phyloP scores from a whole-genome alignment of 2,329 filamentous ascomycete genomes.

The Trichoderma sp. region DNA sequence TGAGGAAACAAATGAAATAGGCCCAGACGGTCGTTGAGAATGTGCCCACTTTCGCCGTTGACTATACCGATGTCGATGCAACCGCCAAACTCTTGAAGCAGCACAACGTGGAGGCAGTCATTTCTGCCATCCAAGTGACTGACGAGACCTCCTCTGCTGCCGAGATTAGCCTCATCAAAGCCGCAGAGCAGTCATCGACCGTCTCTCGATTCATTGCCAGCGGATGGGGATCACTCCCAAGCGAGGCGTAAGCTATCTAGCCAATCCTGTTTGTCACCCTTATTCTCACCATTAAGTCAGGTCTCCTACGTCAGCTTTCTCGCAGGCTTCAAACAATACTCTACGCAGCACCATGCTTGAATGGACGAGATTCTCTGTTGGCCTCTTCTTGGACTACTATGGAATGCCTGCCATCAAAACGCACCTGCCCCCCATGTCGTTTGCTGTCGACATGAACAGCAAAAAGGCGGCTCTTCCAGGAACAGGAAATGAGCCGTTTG shows the following conservation, averaged over 20 bases:
- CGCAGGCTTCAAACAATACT: not conserved
- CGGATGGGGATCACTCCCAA: constrained; percentile 30
- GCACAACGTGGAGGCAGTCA: constrained; percentile 43
- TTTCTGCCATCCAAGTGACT: constrained; percentile 38
- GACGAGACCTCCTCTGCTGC: constrained; percentile 33
- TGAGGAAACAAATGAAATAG: not conserved
- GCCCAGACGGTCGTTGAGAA: not conserved
- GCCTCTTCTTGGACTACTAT: constrained; percentile 47
- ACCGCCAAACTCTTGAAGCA: constrained; percentile 29
- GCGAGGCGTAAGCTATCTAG: not conserved
- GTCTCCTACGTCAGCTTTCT: not conserved
- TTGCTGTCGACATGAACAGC: constrained; percentile 44
- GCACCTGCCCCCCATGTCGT: constrained; percentile 38
- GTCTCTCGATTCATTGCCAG: constrained; percentile 45
- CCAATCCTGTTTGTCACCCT: not conserved
- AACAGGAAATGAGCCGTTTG: constrained; percentile 41
- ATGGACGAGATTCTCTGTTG: constrained; percentile 39
- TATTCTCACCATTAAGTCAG: not conserved
- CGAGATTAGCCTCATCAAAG: constrained; percentile 44
- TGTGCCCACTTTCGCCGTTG: constrained; percentile 18
- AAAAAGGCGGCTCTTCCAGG: constrained; percentile 50
- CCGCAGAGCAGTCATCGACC: constrained; percentile 37
- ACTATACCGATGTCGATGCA: constrained; percentile 30
- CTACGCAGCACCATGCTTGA: constrained; percentile 30
- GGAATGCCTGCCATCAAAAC: constrained; percentile 38